Conservation (phyloP, 2,329 filamentous ascomycete species). For the Calonectria pteridis region DNA sequence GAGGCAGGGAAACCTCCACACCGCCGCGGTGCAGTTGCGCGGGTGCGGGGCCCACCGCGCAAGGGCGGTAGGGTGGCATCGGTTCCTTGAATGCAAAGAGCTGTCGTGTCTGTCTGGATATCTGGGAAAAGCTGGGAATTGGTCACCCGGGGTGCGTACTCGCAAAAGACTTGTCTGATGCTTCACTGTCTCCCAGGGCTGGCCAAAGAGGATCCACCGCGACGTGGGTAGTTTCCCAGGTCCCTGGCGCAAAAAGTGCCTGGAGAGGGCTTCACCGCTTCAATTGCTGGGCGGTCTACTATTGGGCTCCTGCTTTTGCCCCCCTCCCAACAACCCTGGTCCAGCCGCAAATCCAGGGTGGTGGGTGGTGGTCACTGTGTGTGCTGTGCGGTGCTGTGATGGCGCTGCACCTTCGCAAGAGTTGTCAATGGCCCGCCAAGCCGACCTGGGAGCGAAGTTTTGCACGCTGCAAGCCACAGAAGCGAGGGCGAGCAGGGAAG, state of each 20-base stretch:
- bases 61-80: neutral
- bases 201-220: constrained; percentile 5
- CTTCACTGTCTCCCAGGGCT: neutral
- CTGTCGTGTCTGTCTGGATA: neutral
- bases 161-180: neutral
- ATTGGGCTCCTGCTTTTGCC: constrained; percentile 18
- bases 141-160: neutral
- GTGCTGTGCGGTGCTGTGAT: constrained; percentile 9
- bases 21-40: constrained; percentile 11
- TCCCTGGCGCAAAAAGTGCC: constrained; percentile 15
- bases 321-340: constrained; percentile 15
- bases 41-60: neutral
- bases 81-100: neutral
- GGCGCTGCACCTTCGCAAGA: neutral
- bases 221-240: constrained; percentile 13
- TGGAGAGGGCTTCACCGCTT: constrained; percentile 25
- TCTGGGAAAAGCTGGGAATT: neutral
- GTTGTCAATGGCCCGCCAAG: neutral
- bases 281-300: constrained; percentile 21
- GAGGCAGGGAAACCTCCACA: constrained; percentile 14
- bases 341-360: constrained; percentile 5
- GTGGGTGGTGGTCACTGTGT: constrained; percentile 15
- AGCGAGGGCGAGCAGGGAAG: neutral
- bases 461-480: constrained; percentile 6
- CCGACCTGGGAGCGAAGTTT: neutral